These are phyloP conservation scores for Microdochium trichocladiopsis DNA, from an alignment of 2,329 filamentous ascomycete species.

Conservation along the genomic window DNA sequence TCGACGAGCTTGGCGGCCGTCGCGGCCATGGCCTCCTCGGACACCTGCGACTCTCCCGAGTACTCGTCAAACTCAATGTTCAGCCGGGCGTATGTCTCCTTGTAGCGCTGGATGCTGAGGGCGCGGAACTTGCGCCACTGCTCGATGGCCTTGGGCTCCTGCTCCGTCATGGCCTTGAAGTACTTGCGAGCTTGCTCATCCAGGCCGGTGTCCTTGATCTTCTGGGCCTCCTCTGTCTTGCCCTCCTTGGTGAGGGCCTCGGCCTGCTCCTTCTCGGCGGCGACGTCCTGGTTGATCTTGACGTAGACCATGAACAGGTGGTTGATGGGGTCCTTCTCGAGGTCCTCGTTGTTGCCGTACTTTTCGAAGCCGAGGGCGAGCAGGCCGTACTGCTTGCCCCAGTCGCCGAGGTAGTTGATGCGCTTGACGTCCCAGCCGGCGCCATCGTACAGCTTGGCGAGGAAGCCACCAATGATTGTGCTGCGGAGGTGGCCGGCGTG, in stretches of 20 bases:
- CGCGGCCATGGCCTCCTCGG: conserved; percentile 57
- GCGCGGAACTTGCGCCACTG: conserved; percentile 53
- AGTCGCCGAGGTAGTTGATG: conserved; percentile 74
- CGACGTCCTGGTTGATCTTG: conserved; percentile 56
- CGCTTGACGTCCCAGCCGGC: conserved; percentile 65
- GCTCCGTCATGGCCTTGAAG: conserved; percentile 55
- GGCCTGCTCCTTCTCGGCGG: conserved; percentile 53
- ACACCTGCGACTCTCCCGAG: conserved; percentile 69
- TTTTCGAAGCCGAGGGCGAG: conserved; percentile 61
- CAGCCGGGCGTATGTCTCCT: conserved; percentile 49
- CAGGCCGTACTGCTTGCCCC: conserved; percentile 67
- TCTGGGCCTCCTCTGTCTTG: conserved; percentile 31
- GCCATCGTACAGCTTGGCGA: conserved; percentile 60
- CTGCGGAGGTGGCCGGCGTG: conserved; percentile 68
- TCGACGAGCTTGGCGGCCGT: conserved; percentile 56
- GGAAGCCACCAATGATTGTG: conserved; percentile 69
- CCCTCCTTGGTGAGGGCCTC: conserved; percentile 41
- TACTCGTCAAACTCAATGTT: conserved; percentile 58
- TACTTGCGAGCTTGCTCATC: conserved; percentile 51
- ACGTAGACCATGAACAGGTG: conserved; percentile 70
- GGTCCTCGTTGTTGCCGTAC: conserved; percentile 59
- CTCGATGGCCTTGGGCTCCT: conserved; percentile 46
- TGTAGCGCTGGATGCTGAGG: conserved; percentile 51
- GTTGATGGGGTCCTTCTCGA: conserved; percentile 59
- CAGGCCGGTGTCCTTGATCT: conserved; percentile 34